These are phyloP conservation scores for Botrytis medusae DNA, from an alignment of 2,329 filamentous ascomycete species.

Conservation along the genomic window DNA sequence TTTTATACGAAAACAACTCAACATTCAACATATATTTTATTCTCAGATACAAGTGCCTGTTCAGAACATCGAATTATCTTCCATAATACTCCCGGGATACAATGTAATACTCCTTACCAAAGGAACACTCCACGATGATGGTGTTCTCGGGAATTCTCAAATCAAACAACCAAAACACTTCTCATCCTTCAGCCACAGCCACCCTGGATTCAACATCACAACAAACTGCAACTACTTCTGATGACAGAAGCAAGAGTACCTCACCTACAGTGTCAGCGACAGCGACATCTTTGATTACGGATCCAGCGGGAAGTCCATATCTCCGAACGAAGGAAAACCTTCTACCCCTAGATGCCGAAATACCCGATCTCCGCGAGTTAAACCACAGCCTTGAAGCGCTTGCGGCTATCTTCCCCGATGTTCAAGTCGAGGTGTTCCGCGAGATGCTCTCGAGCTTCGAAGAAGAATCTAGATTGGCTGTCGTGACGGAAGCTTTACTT, in stretches of 20 bases:
- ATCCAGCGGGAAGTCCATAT: conserved; percentile 41
- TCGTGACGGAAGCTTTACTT: conserved; percentile 74
- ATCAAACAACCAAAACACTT: conserved; percentile 42
- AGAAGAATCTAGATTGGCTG: conserved; percentile 71
- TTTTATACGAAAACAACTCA: not conserved
- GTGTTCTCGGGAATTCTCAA: conserved; percentile 51
- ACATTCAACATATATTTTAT: conserved; percentile 11
- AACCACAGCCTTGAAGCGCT: conserved; percentile 69
- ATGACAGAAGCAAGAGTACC: conserved; percentile 31
- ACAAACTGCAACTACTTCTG: conserved; percentile 23
- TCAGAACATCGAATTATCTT: not conserved
- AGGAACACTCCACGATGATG: conserved; percentile 44
- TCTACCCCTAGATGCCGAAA: conserved; percentile 48
- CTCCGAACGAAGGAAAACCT: conserved; percentile 59
- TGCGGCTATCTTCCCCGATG: conserved; percentile 72
- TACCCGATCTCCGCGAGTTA: conserved; percentile 64
- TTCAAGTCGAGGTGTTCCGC: conserved; percentile 79
- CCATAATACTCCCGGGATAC: conserved; percentile 7
- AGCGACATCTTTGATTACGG: conserved; percentile 25
- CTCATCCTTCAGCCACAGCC: conserved; percentile 28
- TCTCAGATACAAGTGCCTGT: not conserved
- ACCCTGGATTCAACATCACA: conserved; percentile 33
- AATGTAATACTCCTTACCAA: conserved; percentile 21
- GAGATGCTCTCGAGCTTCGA: conserved; percentile 76
- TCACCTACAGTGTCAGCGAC: conserved; percentile 33